Conservation (phyloP, 192 early-diverging fungal species). For the Coemansia sp. region DNA sequence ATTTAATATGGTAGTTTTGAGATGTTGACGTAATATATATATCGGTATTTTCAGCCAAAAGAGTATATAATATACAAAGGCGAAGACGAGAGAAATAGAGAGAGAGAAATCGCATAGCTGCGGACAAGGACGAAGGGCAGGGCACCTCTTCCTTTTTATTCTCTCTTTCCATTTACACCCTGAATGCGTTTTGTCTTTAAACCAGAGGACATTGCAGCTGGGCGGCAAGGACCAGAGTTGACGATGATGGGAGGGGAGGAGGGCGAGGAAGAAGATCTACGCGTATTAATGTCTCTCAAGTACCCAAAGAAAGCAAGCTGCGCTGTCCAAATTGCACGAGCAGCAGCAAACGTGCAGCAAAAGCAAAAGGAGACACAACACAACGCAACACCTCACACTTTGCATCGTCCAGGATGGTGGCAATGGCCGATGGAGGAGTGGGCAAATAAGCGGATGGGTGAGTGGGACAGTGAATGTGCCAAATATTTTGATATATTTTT, state of each 20-base stretch:
- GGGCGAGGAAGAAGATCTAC: not conserved
- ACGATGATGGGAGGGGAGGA: not conserved
- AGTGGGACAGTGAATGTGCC: too few species aligned
- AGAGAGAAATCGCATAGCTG: not conserved
- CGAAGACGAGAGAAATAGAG: not conserved
- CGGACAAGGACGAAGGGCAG: not conserved
- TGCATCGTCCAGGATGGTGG: too few species aligned
- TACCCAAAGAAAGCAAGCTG: not conserved
- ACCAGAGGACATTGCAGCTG: not conserved
- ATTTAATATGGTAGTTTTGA: not conserved
- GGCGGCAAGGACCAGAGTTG: too few species aligned
- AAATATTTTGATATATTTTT: too few species aligned
- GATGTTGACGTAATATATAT: not conserved
- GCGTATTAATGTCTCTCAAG: not conserved
- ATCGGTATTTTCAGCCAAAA: not conserved
- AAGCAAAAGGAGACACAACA: not conserved
- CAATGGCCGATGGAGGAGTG: too few species aligned
- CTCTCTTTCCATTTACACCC: not conserved
- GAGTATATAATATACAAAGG: not conserved
- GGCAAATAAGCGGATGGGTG: too few species aligned
- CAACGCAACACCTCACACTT: too few species aligned
- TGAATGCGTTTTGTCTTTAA: not conserved
- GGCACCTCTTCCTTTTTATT: too few species aligned
- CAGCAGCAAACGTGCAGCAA: slow-evolving; percentile 1
- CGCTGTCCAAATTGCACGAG: not conserved